Evolutionary conservation across 768 basidiomycete genomes (phyloP), one percentile per base, ranked within the genome.

Genomic region (Mycena galopus): DNA sequence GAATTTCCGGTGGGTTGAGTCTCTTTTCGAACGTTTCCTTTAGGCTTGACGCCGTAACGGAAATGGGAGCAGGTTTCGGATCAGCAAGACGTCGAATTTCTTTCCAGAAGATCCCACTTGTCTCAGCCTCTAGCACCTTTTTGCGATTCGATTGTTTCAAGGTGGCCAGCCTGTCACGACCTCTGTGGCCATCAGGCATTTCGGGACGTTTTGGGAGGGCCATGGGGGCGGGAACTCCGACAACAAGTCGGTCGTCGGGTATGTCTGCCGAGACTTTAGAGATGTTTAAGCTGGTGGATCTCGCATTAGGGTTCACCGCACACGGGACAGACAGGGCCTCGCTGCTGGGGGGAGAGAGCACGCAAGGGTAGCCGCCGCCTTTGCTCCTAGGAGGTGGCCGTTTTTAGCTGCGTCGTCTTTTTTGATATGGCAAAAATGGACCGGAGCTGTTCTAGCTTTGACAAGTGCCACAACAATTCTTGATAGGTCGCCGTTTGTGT

Each of bases 41-140:
- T 1, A 71, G 64, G n/a, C 47, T 39, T 2, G 23, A 21, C 6
- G 70, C 70, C 1, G 56, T 35, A 19, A 66, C 70, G 0, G 59
- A 55, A 27, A 65, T 57, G 7, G 33, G 55, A 0, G 63, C 63
- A 1, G 63, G 64, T 23, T 65, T 71, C 11, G 63, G 62, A 33
- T 59, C 63, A 1, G 69, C 37, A 65, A n/a, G 16, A 12, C 57
- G 4, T 33, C 57, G 53, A 19, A 58, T 42, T 25, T 30, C 55
- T n/a, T 50, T 71, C 70, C 70, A 71, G 37, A 71, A 71, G 4
- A 35, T 33, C 3, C 29, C 70, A 11, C 25, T n/a, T 6, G 65
- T 42, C 7, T 64, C 56, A 2, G 71, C 58, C 4, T 72, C 59
- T 30, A 63, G 33, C 2, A 72, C 7, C 47, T 67, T 67, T 19